Evolutionary conservation across 2,329 filamentous ascomycete genomes (phyloP).

Genomic region (Laburnicola sp.): DNA sequence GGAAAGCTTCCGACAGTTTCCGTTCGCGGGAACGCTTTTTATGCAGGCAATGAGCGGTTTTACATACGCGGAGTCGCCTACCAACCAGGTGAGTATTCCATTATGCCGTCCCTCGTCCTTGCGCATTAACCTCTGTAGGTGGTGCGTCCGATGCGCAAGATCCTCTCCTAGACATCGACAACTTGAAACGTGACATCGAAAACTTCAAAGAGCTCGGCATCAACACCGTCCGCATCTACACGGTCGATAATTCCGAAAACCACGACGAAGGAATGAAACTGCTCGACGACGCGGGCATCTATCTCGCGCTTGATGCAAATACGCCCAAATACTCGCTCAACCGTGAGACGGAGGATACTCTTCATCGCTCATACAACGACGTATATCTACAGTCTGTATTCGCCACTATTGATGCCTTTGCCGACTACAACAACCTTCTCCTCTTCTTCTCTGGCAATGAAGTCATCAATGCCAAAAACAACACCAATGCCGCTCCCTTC

Average conservation of each 20-base stretch:
- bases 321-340: conserved; percentile 85
- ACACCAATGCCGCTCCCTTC: conserved; percentile 71
- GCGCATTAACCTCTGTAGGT: conserved; percentile 45
- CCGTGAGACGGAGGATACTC: conserved; percentile 64
- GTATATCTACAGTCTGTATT: conserved; percentile 84
- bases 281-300: conserved; percentile 83
- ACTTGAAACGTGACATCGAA: conserved; percentile 75
- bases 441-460: conserved; percentile 82
- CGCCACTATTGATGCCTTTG: conserved; percentile 76
- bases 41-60: conserved; percentile 61
- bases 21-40: conserved; percentile 67
- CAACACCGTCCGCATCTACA: conserved; percentile 92
- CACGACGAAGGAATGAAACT: conserved; percentile 85
- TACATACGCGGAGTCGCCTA: conserved; percentile 66
- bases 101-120: conserved; percentile 19
- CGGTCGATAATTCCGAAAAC: conserved; percentile 79
- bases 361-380: conserved; percentile 73
- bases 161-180: conserved; percentile 69
- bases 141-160: conserved; percentile 56
- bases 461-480: conserved; percentile 68
- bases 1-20: conserved; percentile 57
- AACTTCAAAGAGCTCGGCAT: conserved; percentile 83
- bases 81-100: conserved; percentile 58
- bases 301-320: conserved; percentile 89
- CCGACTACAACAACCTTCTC: conserved; percentile 80